These are phyloP conservation scores for Arthrocladium fulminans DNA, from an alignment of 2,329 filamentous ascomycete genomes.

Conservation along the genomic window DNA sequence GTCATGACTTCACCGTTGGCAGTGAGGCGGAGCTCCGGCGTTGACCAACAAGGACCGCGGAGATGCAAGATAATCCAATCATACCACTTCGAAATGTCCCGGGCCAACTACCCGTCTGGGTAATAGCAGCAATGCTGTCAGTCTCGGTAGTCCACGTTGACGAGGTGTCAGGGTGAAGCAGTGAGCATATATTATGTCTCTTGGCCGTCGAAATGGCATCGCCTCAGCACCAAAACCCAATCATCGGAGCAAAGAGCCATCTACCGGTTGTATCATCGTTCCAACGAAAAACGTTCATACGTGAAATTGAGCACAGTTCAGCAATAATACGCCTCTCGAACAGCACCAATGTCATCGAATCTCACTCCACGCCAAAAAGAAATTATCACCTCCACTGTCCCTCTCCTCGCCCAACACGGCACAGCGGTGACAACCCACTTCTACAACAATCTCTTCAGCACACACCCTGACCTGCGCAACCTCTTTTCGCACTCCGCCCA, in stretches of 20 bases:
- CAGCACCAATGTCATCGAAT: conserved; percentile 26
- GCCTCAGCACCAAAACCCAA: no score
- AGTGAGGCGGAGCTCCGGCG: background rate
- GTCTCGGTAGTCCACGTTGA: no score
- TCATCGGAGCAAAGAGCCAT: no score
- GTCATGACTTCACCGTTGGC: background rate
- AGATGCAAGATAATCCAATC: background rate
- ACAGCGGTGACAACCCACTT: conserved; percentile 61
- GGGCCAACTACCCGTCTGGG: background rate
- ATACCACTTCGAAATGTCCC: background rate
- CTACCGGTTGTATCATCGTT: no score
- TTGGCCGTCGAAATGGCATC: no score
- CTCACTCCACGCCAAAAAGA: conserved; percentile 54
- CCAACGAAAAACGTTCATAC: background rate
- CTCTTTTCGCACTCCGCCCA: conserved; percentile 67
- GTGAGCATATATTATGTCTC: no score
- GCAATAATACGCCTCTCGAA: background rate
- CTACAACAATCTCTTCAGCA: conserved; percentile 59
- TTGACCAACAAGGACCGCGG: background rate
- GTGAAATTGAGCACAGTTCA: background rate
- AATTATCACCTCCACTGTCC: conserved; percentile 62
- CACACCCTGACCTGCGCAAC: conserved; percentile 58
- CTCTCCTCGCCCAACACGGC: conserved; percentile 59
- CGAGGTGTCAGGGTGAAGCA: no score
- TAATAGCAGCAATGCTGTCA: background rate